Conservation (phyloP, 768 basidiomycete genomes). For the Mycena capillaripes region DNA sequence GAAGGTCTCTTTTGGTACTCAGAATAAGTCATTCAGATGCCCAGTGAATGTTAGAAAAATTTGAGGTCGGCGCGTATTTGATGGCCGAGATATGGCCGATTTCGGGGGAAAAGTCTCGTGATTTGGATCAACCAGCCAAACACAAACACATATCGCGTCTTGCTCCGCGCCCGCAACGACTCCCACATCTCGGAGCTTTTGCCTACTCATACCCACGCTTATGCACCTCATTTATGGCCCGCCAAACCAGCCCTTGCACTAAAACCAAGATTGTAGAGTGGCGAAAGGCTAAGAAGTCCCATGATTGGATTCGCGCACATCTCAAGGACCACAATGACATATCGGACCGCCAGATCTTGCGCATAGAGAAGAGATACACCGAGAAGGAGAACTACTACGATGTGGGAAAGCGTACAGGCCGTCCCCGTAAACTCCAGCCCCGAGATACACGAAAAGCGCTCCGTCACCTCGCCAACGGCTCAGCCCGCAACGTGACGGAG, state of each 20-base stretch:
- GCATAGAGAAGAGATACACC: background rate
- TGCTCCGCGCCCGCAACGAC: background rate
- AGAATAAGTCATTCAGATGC: no score
- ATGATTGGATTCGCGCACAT: background rate
- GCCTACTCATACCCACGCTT: background rate
- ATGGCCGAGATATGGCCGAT: background rate
- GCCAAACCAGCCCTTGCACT: background rate
- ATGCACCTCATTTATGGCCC: background rate
- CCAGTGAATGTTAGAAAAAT: no score
- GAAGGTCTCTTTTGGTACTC: no score
- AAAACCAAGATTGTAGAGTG: background rate
- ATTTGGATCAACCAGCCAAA: background rate
- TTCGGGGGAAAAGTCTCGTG: background rate
- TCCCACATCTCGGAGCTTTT: background rate
- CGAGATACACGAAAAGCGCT: background rate
- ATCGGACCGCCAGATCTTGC: background rate
- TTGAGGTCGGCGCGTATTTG: no score
- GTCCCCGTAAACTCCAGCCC: background rate
- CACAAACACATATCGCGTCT: constrained; percentile 1
- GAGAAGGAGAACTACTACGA: constrained; percentile 6
- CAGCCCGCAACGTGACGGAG: background rate
- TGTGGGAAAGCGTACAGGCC: background rate
- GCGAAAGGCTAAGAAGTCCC: background rate
- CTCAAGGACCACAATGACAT: background rate
- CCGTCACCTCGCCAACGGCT: background rate